Evolutionary conservation across 129 eudicot species (phyloP), one percentile per base, ranked within the genome.

Genomic region (Saposhnikovia divaricata): DNA sequence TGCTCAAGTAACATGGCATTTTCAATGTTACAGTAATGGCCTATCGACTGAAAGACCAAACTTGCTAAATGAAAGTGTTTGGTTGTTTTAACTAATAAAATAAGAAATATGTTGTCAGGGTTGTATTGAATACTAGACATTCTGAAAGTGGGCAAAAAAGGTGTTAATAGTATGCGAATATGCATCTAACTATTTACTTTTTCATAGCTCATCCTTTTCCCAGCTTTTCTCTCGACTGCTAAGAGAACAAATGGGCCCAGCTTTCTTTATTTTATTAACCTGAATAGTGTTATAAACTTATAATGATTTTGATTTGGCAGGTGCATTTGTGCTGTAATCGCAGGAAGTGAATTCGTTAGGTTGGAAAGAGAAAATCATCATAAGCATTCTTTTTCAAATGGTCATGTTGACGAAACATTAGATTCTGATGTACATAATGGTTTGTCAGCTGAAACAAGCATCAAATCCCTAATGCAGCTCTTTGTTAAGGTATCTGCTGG

Each of bases 251-350:
- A 38, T 42, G 16, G 8, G 47, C 68, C 2, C 37, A 19, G 50
- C 50, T 39, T 25, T 66, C 55, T 37, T 50, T 27, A 42, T 40
- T 69, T 18, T 37, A 18, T 72, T 55, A 19, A 34, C 39, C 2
- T 57, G 37, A 48, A 6, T 34, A 28, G 55, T 72, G 59, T 51
- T 75, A 8, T 76, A 45, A 46, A 46, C 50, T 46, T 10, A 12
- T 3, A 11, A 75, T 63, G 42, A 45, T 50, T 43, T 69, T 81
- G 71, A 47, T 75, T 74, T 81, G 78, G 69, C 87, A 96, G 99
- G 88, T 96, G 99, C 83, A 92, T 96, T 74, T 85, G 90, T 85
- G 92, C 97, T 63, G 98, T 96, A 75, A 89, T 96, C 57, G 99
- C 95, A 55, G 99, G 98, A 75, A 92, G 96, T 84, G 99, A 92